phyloP scores from a whole-genome alignment of 176 grass and related monocot species.

The Oryza nivara region DNA sequence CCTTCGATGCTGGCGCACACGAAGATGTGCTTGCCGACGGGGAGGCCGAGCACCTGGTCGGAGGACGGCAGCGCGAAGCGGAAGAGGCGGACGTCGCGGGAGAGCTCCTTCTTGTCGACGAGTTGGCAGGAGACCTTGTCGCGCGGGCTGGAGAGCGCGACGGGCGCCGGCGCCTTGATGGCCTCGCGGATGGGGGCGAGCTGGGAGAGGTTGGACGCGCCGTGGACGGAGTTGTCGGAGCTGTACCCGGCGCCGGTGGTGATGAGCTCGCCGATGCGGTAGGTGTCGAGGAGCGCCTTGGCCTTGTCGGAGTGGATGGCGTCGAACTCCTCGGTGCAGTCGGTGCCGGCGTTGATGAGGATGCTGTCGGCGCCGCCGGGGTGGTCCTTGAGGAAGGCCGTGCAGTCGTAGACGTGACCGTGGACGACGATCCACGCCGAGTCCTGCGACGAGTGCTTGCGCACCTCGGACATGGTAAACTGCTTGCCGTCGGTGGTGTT shows the following conservation, averaged over 20 bases:
- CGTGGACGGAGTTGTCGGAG: constrained; percentile 70
- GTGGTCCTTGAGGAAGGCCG: constrained; percentile 80
- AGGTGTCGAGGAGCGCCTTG: constrained; percentile 73
- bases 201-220: constrained; percentile 39
- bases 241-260: constrained; percentile 66
- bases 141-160: constrained; percentile 70
- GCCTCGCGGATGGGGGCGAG: constrained; percentile 76
- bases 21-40: constrained; percentile 93
- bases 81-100: constrained; percentile 78
- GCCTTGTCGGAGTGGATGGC: constrained; percentile 95
- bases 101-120: constrained; percentile 63
- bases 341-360: constrained; percentile 89
- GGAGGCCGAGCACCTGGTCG: constrained; percentile 73
- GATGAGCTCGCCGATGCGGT: constrained; percentile 86
- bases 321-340: constrained; percentile 99
- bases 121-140: constrained; percentile 73
- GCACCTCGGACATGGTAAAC: constrained; percentile 82
- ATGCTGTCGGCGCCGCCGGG: constrained; percentile 92
- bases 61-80: constrained; percentile 68
- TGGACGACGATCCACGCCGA: constrained; percentile 93
- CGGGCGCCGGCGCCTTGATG: constrained; percentile 22
- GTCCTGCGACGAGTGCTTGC: constrained; percentile 62
- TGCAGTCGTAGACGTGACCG: constrained; percentile 92
- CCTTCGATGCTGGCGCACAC: constrained; percentile 71
- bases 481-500: constrained; percentile 51